These are phyloP conservation scores for Pleurotus djamor DNA, from an alignment of 768 basidiomycete genomes.

Conservation along the genomic window DNA sequence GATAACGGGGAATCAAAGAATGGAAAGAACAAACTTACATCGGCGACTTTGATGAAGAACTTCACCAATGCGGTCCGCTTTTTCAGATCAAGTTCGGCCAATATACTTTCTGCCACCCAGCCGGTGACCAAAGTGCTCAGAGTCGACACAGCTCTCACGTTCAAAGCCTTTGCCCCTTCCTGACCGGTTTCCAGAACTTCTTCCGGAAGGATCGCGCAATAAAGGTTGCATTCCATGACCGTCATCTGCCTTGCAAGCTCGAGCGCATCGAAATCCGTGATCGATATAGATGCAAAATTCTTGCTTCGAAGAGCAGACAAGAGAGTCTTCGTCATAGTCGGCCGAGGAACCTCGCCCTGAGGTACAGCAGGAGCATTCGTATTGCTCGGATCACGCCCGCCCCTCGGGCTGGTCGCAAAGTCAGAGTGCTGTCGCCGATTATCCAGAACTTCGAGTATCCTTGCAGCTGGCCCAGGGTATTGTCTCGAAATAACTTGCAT, in stretches of 20 bases:
- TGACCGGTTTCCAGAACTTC: conserved; percentile 87
- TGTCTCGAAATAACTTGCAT: conserved; percentile 56
- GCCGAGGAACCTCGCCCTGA: conserved; percentile 77
- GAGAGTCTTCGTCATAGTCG: conserved; percentile 80
- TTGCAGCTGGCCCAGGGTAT: conserved; percentile 69
- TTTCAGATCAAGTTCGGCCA: conserved; percentile 88
- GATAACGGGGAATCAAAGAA: conserved; percentile 6
- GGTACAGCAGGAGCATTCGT: conserved; percentile 55
- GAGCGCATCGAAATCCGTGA: conserved; percentile 91
- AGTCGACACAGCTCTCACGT: conserved; percentile 82
- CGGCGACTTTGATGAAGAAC: conserved; percentile 92
- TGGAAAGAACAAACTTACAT: conserved; percentile 49
- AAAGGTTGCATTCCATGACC: conserved; percentile 88
- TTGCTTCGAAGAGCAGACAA: conserved; percentile 65
- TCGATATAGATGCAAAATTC: conserved; percentile 56
- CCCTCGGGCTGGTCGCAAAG: conserved; percentile 50
- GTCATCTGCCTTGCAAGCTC: conserved; percentile 95
- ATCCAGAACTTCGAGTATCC: conserved; percentile 67
- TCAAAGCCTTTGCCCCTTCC: conserved; percentile 58
- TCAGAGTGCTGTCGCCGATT: conserved; percentile 50
- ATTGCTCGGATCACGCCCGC: conserved; percentile 76
- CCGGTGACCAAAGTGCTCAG: conserved; percentile 93
- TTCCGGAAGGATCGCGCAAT: conserved; percentile 82
- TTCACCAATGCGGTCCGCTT: conserved; percentile 77
- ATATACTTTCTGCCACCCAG: conserved; percentile 93